Percentiles rank a stretch among this genome's conserved stretches.
Evolutionary conservation across 805 yeast species (phyloP).

Genomic region (Saccharomycopsis olivae): DNA sequence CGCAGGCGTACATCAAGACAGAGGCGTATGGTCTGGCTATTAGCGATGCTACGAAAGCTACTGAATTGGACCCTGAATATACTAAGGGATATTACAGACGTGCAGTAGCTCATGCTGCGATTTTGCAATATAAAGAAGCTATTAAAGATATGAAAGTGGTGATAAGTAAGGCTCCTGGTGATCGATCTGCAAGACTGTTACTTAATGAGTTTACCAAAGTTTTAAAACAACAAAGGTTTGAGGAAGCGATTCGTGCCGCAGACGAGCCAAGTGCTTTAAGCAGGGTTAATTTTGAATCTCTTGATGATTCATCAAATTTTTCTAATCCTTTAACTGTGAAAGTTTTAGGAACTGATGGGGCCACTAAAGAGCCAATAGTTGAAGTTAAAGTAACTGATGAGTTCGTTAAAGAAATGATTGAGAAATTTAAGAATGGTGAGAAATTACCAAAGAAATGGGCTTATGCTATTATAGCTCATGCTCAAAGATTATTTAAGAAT

Average conservation of each 20-base stretch:
- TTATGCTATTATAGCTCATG: slow-evolving; percentile 68
- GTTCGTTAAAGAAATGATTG: slow-evolving; percentile 57
- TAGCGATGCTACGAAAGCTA: slow-evolving; percentile 63
- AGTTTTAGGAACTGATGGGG: slow-evolving; percentile 19
- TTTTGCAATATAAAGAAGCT: slow-evolving; percentile 67
- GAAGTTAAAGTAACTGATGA: slow-evolving; percentile 31
- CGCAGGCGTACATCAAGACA: slow-evolving; percentile 76
- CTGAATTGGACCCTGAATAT: slow-evolving; percentile 54
- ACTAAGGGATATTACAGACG: slow-evolving; percentile 80
- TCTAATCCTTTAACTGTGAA: slow-evolving; percentile 21
- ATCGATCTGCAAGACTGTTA: slow-evolving; percentile 53
- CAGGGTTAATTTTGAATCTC: slow-evolving; percentile 32
- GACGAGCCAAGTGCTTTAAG: slow-evolving; percentile 43
- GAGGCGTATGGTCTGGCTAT: slow-evolving; percentile 85
- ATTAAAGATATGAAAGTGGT: slow-evolving; percentile 57
- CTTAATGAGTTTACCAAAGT: slow-evolving; percentile 52
- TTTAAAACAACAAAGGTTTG: slow-evolving; percentile 68
- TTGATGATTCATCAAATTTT: slow-evolving; percentile 16
- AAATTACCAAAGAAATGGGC: slow-evolving; percentile 73
- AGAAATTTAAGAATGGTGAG: slow-evolving; percentile 63
- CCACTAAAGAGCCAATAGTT: slow-evolving; percentile 21
- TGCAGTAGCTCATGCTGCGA: slow-evolving; percentile 71
- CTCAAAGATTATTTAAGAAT: slow-evolving; percentile 45
- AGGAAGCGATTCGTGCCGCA: slow-evolving; percentile 72
- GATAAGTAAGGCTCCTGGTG: slow-evolving; percentile 53